Evolutionary conservation across 2,329 filamentous ascomycete species (phyloP).

Genomic region (Exophiala xenobiotica): DNA sequence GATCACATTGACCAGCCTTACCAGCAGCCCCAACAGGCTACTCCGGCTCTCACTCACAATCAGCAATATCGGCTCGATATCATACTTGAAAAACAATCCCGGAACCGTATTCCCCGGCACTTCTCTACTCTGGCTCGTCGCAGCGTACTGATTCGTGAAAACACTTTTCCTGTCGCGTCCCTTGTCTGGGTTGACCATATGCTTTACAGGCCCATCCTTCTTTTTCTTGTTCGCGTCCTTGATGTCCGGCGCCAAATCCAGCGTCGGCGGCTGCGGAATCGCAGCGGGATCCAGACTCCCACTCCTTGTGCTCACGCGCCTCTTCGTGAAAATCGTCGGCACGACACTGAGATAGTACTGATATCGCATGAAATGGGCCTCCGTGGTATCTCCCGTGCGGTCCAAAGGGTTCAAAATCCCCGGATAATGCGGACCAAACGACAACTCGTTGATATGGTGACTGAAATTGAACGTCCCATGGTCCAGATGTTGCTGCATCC

Average conservation of each 20-base stretch:
- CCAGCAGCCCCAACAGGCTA: conserved; percentile 69
- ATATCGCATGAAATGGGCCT: conserved; percentile 84
- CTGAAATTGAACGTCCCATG: conserved; percentile 96
- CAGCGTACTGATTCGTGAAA: conserved; percentile 96
- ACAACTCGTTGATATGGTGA: conserved; percentile 92
- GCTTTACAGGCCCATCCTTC: conserved; percentile 31
- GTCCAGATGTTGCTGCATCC: conserved; percentile 67
- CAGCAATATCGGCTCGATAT: conserved; percentile 92
- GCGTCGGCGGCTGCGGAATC: conserved; percentile 36
- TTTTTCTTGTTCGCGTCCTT: conserved; percentile 30
- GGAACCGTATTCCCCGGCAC: conserved; percentile 72
- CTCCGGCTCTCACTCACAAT: conserved; percentile 80
- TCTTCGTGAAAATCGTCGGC: conserved; percentile 83
- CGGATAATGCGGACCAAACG: conserved; percentile 95
- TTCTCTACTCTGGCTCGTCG: conserved; percentile 78
- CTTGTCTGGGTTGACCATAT: conserved; percentile 22
- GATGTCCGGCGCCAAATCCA: conserved; percentile 35
- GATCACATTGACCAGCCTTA: conserved; percentile 86
- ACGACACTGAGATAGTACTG: conserved; percentile 97
- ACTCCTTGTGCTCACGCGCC: conserved; percentile 30
- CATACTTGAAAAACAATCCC: conserved; percentile 97
- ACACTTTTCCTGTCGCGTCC: conserved; percentile 58
- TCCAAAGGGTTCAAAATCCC: conserved; percentile 92
- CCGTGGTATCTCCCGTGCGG: conserved; percentile 76
- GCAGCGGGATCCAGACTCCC: conserved; percentile 44